These are phyloP conservation scores for Scytalidium sp. DNA, from an alignment of 2,329 filamentous ascomycete genomes.

Conservation along the genomic window DNA sequence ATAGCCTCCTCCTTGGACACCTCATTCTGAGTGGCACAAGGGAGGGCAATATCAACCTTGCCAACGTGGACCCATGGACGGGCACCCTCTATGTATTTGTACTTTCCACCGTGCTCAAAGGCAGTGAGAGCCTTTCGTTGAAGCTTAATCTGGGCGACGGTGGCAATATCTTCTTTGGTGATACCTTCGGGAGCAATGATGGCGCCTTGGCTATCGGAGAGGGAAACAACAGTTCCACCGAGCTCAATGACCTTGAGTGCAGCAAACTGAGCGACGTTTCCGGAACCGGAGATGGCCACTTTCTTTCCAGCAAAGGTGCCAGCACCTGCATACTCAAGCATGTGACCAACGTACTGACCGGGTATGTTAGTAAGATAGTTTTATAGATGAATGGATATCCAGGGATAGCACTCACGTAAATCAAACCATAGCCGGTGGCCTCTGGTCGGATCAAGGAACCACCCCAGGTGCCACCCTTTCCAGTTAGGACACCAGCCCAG, in stretches of 20 bases:
- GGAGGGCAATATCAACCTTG: slow-evolving; percentile 86
- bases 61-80: slow-evolving; percentile 85
- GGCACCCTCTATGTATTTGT: slow-evolving; percentile 83
- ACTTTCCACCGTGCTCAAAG: slow-evolving; percentile 62
- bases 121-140: slow-evolving; percentile 78
- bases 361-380: too few relatives aligned
- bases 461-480: slow-evolving; percentile 92
- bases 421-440: slow-evolving; percentile 92
- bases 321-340: slow-evolving; percentile 87
- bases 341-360: slow-evolving; percentile 77
- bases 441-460: slow-evolving; percentile 92
- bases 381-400: background rate
- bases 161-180: slow-evolving; percentile 73
- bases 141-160: slow-evolving; percentile 84
- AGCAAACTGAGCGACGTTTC: slow-evolving; percentile 97
- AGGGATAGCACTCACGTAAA: slow-evolving; percentile 61
- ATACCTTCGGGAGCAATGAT: slow-evolving; percentile 75
- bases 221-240: slow-evolving; percentile 85
- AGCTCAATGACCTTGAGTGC: slow-evolving; percentile 96
- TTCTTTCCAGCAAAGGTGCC: slow-evolving; percentile 88
- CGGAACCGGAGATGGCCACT: slow-evolving; percentile 93
- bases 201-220: slow-evolving; percentile 88
- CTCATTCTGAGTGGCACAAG: slow-evolving; percentile 96
- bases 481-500: slow-evolving; percentile 95
- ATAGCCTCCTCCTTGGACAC: slow-evolving; percentile 88